Evolutionary conservation across 1,284 basidiomycete genomes (phyloP).

Genomic region (Cutaneotrichosporon arboriforme): DNA sequence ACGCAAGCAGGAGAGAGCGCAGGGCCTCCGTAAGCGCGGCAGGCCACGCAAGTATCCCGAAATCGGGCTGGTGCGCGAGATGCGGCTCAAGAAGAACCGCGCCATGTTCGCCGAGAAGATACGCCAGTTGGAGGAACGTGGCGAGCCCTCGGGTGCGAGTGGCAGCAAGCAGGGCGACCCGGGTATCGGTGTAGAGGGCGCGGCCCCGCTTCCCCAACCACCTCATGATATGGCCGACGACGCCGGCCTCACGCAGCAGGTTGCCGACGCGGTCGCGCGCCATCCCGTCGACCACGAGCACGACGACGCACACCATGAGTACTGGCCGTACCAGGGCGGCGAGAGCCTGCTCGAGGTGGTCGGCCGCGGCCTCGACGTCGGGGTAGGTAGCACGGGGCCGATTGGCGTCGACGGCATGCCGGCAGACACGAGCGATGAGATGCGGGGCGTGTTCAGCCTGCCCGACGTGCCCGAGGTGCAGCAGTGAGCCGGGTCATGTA

Average conservation of each 20-base stretch:
- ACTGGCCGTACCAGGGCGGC: constrained; percentile 30
- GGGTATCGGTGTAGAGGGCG: not conserved
- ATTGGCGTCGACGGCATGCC: constrained; percentile 6
- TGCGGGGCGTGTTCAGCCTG: constrained; percentile 15
- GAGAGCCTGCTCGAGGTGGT: constrained; percentile 37
- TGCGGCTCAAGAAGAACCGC: constrained; percentile 43
- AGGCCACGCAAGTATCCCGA: constrained; percentile 43
- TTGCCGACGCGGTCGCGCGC: constrained; percentile 15
- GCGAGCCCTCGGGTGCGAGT: not conserved
- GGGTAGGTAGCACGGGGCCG: not conserved
- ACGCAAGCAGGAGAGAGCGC: constrained; percentile 25
- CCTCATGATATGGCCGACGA: not conserved
- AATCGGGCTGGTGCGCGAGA: constrained; percentile 38
- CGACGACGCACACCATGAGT: constrained; percentile 16
- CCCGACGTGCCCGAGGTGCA: constrained; percentile 7
- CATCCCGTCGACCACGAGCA: not conserved
- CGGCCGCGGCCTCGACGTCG: constrained; percentile 5
- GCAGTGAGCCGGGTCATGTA: not conserved
- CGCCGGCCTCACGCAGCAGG: constrained; percentile 14
- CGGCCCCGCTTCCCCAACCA: not conserved
- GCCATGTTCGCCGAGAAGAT: constrained; percentile 32
- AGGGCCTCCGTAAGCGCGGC: constrained; percentile 35
- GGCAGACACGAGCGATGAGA: not conserved
- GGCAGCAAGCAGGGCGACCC: constrained; percentile 2
- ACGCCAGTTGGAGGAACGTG: constrained; percentile 17